Evolutionary conservation across 2,329 filamentous ascomycete genomes (phyloP).

Genomic region (Colletotrichum brevisporum): DNA sequence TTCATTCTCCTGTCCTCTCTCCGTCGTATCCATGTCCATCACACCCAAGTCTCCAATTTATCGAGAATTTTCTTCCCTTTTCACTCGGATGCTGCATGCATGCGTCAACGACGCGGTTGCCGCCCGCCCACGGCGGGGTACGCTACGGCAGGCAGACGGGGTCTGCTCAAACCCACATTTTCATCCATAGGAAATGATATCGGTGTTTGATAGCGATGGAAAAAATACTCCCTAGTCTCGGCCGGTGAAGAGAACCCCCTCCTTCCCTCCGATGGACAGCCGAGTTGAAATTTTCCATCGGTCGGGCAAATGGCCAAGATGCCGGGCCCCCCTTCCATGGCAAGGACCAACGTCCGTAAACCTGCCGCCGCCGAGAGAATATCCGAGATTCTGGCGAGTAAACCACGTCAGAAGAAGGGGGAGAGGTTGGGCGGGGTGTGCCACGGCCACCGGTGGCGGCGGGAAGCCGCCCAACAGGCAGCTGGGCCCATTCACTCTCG

Average conservation of each 20-base stretch:
- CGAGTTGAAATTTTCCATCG: not conserved
- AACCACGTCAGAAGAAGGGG: not conserved
- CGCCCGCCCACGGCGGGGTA: not conserved
- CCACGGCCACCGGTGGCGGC: slow-evolving; percentile 9
- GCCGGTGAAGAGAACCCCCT: not conserved
- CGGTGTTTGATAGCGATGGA: too few relatives aligned
- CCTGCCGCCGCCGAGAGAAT: slow-evolving; percentile 10
- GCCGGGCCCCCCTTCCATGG: not conserved
- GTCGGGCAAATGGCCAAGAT: too few relatives aligned
- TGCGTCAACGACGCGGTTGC: slow-evolving; percentile 1
- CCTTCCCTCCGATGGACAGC: too few relatives aligned
- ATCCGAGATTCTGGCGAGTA: slow-evolving; percentile 1
- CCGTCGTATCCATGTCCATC: too few relatives aligned
- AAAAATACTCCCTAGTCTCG: too few relatives aligned
- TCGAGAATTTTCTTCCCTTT: not conserved
- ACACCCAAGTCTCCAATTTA: not conserved
- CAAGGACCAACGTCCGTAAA: not conserved
- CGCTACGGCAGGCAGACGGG: slow-evolving; percentile 1
- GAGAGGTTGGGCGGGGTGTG: not conserved
- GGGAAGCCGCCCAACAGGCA: too few relatives aligned
- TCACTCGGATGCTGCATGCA: not conserved
- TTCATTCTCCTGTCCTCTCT: too few relatives aligned
- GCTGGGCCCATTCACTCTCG: too few relatives aligned
- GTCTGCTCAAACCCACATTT: not conserved
- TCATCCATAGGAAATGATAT: too few relatives aligned